phyloP scores from a whole-genome alignment of 2,329 filamentous ascomycete genomes.

The Pseudogymnoascus sp. region DNA sequence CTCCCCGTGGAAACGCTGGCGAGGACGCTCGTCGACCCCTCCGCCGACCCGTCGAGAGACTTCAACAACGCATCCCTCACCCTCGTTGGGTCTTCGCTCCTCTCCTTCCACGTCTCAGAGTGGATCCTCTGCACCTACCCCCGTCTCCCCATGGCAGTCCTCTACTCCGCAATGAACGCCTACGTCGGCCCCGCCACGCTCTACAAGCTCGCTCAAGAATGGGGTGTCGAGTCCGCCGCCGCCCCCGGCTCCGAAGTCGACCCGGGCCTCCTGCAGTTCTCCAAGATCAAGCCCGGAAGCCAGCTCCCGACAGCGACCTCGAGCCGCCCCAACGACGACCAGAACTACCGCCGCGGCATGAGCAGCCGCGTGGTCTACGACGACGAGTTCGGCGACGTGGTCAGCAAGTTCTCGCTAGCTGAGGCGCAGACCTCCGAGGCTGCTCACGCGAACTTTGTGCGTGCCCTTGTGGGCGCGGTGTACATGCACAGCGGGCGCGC shows the following conservation, averaged over 20 bases:
- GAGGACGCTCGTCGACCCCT: conserved; percentile 74
- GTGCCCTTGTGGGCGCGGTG: conserved; percentile 74
- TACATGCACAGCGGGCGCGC: conserved; percentile 77
- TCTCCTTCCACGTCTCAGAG: conserved; percentile 85
- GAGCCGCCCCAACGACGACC: conserved; percentile 42
- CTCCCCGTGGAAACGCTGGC: conserved; percentile 82
- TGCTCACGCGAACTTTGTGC: conserved; percentile 70
- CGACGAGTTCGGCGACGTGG: conserved; percentile 73
- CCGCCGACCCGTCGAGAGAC: conserved; percentile 67
- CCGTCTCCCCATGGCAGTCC: conserved; percentile 77
- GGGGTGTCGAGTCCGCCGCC: conserved; percentile 86
- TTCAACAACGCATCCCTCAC: conserved; percentile 89
- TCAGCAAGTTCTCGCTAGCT: conserved; percentile 24
- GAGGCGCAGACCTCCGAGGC: conserved; percentile 25
- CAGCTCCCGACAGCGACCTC: conserved; percentile 39
- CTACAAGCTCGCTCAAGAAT: conserved; percentile 66
- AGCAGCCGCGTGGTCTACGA: conserved; percentile 74
- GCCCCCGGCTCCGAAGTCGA: conserved; percentile 87
- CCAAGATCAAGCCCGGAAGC: conserved; percentile 38
- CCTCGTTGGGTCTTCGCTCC: conserved; percentile 70
- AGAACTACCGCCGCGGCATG: conserved; percentile 57
- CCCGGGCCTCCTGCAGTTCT: conserved; percentile 79
- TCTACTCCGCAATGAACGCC: conserved; percentile 78
- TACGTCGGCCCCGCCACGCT: conserved; percentile 73
- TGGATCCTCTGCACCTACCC: conserved; percentile 83